Evolutionary conservation across 495 filamentous ascomycete genomes (phyloP), one percentile per base, ranked within the genome.

Genomic region (Pseudomonodictys pantanalensis): DNA sequence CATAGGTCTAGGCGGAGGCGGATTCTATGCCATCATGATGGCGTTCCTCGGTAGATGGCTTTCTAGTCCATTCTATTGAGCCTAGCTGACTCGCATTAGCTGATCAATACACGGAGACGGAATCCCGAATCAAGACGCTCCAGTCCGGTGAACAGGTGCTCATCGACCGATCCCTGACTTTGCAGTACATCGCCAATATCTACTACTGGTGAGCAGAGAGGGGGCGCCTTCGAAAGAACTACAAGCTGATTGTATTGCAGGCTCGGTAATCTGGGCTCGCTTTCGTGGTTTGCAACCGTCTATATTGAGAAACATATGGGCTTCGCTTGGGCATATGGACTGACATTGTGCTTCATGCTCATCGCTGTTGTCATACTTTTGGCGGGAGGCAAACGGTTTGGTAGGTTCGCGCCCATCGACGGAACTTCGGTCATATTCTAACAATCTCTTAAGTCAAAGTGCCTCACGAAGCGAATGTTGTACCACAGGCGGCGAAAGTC

Each of bases 101-200:
- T 18, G 83, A 86, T 52, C 82, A 85, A 64, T 79, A 83, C 33
- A 76, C 76, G 17, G 73, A 73, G 17, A 78, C 68, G 2, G 75
- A 74, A 4, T 76, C 76, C 22, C 73, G 64, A 24, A 70, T 83
- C 12, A 71, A 76, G 8, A 78, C 71, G 1, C 68, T 77, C 12
- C 64, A 69, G 32, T 71, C 33, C 15, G 81, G 82, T 17, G 78
- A 84, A 64, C 69, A 72, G 25, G 84, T 86, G 17, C 79, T 88
- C 52, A 68, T 81, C 46, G 80, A 84, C 49, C 81, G 83, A 4
- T 77, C 82, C 45, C 72, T 81, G 18, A 88, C 83, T 3, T 79
- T 84, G 3, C 80, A 83, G 64, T 78, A 78, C 8, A 78, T 84
- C n/a, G 83, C 83, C 75, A 79, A 84, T 35, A 79, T 83, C 67